Evolutionary conservation across 2,329 filamentous ascomycete genomes (phyloP).

Genomic region (Rhynchosporium graminicola): DNA sequence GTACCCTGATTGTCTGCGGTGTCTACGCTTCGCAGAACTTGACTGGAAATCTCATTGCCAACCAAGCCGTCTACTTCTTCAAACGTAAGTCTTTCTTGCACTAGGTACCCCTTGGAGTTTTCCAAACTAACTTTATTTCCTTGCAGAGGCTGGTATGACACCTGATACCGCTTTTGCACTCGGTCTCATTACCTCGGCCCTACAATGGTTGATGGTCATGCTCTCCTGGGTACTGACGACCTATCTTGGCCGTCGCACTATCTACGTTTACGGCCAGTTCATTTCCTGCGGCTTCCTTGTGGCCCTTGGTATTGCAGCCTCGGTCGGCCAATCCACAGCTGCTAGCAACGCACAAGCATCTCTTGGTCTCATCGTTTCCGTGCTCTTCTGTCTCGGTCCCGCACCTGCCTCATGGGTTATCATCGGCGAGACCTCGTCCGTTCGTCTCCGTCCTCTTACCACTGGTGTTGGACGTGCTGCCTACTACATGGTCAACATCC

Average conservation of each 20-base stretch:
- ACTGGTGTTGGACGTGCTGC: conserved; percentile 63
- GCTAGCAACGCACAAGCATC: conserved; percentile 58
- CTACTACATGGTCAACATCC: conserved; percentile 67
- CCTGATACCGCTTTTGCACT: conserved; percentile 59
- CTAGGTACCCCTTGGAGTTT: too few relatives aligned
- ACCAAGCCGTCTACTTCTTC: conserved; percentile 43
- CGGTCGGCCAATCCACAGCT: conserved; percentile 44
- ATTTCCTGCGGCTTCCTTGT: conserved; percentile 57
- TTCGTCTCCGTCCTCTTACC: conserved; percentile 65
- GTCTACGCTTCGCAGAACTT: conserved; percentile 61
- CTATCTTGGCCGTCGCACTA: conserved; percentile 62
- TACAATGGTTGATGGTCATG: conserved; percentile 64
- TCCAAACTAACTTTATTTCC: conserved; percentile 37
- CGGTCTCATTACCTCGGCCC: conserved; percentile 64
- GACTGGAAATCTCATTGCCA: conserved; percentile 62
- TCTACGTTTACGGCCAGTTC: conserved; percentile 62
- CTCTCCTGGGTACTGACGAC: conserved; percentile 67
- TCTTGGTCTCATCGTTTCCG: conserved; percentile 64
- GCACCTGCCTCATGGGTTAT: conserved; percentile 67
- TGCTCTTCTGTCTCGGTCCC: conserved; percentile 62
- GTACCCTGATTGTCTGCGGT: conserved; percentile 57
- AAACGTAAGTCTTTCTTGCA: conserved; percentile 31
- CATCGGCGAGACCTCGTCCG: conserved; percentile 65
- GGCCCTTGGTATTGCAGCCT: conserved; percentile 60
- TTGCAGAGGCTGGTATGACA: conserved; percentile 59